phyloP scores from a whole-genome alignment of 1,284 basidiomycete species.

The Austroboletus niveus region DNA sequence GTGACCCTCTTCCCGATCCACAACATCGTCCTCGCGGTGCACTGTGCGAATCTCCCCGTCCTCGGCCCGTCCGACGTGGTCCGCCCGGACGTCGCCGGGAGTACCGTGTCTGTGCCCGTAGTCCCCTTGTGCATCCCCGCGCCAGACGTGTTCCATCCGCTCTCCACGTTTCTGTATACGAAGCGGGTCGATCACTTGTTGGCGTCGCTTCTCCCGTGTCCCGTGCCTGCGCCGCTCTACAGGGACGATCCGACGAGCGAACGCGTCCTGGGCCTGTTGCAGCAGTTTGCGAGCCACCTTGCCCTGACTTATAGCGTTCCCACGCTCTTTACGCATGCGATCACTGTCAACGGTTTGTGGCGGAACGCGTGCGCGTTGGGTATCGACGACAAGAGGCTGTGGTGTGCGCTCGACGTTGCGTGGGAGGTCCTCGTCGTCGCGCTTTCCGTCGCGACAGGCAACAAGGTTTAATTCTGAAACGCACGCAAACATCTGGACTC shows the following conservation, averaged over 20 bases:
- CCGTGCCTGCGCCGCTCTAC: constrained; percentile 23
- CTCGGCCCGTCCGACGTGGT: constrained; percentile 30
- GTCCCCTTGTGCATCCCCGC: constrained; percentile 49
- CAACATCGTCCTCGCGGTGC: constrained; percentile 51
- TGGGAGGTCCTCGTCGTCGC: constrained; percentile 53
- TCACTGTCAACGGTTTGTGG: constrained; percentile 56
- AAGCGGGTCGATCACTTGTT: constrained; percentile 44
- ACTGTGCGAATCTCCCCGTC: constrained; percentile 52
- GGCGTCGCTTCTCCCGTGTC: constrained; percentile 33
- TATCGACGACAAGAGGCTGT: constrained; percentile 52
- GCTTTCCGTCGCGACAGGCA: constrained; percentile 29
- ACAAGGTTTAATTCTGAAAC: constrained; percentile 14
- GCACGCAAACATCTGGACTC: constrained; percentile 4
- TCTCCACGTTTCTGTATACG: constrained; percentile 51
- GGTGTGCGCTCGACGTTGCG: constrained; percentile 52
- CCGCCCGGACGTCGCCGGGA: constrained; percentile 16
- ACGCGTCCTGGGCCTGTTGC: constrained; percentile 9
- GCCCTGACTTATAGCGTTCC: constrained; percentile 29
- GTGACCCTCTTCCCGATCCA: constrained; percentile 56
- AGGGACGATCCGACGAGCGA: constrained; percentile 13
- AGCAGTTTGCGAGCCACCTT: constrained; percentile 28
- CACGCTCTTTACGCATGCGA: constrained; percentile 39
- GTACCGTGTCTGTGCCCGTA: constrained; percentile 41
- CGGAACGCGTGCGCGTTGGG: constrained; percentile 59
- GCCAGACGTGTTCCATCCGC: constrained; percentile 48